A percentile compares a stretch with the other conserved stretches of the same genome.
These are phyloP conservation scores for Cercospora sojina DNA, from an alignment of 2,329 filamentous ascomycete species.

Conservation along the genomic window DNA sequence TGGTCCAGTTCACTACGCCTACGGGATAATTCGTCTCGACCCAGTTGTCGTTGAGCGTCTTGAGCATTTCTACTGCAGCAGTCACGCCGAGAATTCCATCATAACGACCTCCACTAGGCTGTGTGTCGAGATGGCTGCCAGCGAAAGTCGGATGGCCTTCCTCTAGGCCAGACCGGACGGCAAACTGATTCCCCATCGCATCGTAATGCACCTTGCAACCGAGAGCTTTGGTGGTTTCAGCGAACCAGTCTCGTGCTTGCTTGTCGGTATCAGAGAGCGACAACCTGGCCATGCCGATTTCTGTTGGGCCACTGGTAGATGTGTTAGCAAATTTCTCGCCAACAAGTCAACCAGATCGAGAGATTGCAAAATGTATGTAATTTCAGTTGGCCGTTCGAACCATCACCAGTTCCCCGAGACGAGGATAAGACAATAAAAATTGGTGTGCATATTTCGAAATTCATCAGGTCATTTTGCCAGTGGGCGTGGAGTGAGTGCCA, in stretches of 20 bases:
- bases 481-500: conserved; percentile 11
- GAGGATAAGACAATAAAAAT: conserved; percentile 22
- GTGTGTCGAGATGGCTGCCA: conserved; percentile 55
- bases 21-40: conserved; percentile 69
- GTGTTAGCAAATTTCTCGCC: conserved; percentile 12
- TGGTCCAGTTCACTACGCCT: conserved; percentile 77
- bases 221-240: conserved; percentile 59
- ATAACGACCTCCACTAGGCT: conserved; percentile 64
- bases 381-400: conserved; percentile 23
- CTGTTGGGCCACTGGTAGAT: conserved; percentile 44
- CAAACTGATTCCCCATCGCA: conserved; percentile 79
- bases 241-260: conserved; percentile 72
- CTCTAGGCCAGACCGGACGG: conserved; percentile 62
- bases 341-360: background rate
- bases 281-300: conserved; percentile 76
- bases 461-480: conserved; percentile 21
- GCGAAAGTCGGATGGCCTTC: conserved; percentile 48
- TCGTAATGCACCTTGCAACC: conserved; percentile 69
- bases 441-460: conserved; percentile 25
- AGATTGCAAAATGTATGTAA: background rate
- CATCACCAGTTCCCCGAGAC: conserved; percentile 19
- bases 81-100: conserved; percentile 75
- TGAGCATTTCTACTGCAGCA: conserved; percentile 71
- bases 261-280: conserved; percentile 71
- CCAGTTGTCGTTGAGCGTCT: conserved; percentile 64